Percentiles rank a stretch among this genome's conserved stretches.
Conservation (phyloP, 148 eudicot genomes). For the Vaccinium myrtillus region DNA sequence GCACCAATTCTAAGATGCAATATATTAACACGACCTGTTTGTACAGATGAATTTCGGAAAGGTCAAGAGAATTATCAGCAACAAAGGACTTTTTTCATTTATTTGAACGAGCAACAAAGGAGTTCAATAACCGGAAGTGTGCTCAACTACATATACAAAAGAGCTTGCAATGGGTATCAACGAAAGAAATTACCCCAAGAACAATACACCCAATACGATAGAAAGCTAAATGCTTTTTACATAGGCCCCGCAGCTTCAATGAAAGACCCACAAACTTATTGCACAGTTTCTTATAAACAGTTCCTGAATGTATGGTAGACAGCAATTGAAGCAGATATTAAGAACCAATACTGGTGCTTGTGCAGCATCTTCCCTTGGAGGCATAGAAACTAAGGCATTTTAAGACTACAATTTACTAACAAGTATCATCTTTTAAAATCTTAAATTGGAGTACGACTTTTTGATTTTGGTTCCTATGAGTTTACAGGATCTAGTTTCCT, state of each 20-base stretch:
- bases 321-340: neutral
- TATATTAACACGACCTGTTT: neutral
- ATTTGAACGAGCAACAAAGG: neutral
- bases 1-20: neutral
- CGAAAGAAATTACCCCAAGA: neutral
- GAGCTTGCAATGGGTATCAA: neutral
- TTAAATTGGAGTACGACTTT: too few species aligned
- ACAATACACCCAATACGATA: neutral
- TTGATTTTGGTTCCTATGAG: neutral
- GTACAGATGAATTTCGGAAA: neutral
- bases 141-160: neutral
- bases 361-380: neutral
- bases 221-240: neutral
- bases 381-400: neutral
- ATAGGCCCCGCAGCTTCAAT: too few species aligned
- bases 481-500: neutral
- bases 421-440: neutral
- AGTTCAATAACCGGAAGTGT: neutral
- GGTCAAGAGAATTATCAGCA: neutral
- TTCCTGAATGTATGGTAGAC: neutral
- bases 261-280: neutral
- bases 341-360: neutral
- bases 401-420: neutral
- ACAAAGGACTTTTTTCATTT: neutral
- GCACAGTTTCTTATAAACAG: neutral